A percentile compares a stretch with the other conserved stretches of the same genome.
These are phyloP conservation scores for Phytophthora hybrid DNA, from an alignment of 352 stramenopile genomes.

Conservation along the genomic window DNA sequence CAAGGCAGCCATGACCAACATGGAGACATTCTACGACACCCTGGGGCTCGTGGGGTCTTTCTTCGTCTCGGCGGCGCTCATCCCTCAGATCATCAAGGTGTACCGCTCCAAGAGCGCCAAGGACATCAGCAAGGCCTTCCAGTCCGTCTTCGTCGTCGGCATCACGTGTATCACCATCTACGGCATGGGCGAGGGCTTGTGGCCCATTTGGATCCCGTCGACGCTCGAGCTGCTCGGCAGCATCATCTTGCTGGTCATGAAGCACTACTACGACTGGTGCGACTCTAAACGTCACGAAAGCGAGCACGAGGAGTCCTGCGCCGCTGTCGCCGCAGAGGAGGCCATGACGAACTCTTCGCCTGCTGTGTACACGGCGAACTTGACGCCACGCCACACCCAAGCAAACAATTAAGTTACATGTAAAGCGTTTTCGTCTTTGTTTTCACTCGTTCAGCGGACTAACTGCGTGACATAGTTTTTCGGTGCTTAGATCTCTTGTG, in stretches of 20 bases:
- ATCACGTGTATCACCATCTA: conserved; percentile 58
- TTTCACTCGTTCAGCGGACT: background rate
- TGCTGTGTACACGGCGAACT: conserved; percentile 1
- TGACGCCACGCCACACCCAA: conserved; percentile 13
- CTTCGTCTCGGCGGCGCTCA: conserved; percentile 61
- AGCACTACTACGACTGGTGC: conserved; percentile 52
- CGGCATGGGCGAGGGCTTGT: conserved; percentile 53
- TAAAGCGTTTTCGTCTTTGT: background rate
- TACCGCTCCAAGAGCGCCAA: conserved; percentile 64
- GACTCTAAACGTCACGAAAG: conserved; percentile 23
- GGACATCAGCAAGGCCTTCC: conserved; percentile 64
- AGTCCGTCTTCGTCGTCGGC: conserved; percentile 54
- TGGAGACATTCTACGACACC: conserved; percentile 52
- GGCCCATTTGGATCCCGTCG: conserved; percentile 70
- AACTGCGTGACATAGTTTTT: too few species aligned
- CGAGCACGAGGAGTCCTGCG: conserved; percentile 12
- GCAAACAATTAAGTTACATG: background rate
- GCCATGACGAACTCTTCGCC: background rate
- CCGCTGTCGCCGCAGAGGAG: conserved; percentile 15
- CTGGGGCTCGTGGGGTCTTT: conserved; percentile 69
- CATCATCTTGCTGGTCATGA: conserved; percentile 54
- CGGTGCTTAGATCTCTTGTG: too few species aligned
- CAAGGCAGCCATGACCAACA: conserved; percentile 28
- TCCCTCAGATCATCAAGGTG: conserved; percentile 73
- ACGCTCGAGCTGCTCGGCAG: conserved; percentile 53